These are phyloP conservation scores for Nemania abortiva DNA, from an alignment of 2,329 filamentous ascomycete genomes.

Conservation along the genomic window DNA sequence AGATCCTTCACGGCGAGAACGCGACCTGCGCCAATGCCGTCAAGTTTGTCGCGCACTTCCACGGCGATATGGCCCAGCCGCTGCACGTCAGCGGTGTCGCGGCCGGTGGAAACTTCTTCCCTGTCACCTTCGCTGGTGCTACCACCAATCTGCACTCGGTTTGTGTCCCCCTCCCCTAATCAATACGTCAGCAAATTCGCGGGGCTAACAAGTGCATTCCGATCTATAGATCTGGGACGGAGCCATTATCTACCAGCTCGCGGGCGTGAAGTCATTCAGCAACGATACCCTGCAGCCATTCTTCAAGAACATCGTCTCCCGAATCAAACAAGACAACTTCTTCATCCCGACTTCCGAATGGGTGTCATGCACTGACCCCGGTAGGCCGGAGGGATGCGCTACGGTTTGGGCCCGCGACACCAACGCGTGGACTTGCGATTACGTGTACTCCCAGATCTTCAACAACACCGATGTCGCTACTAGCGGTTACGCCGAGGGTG, in stretches of 20 bases:
- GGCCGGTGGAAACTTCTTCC: conserved; percentile 62
- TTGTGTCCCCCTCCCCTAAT: conserved; percentile 18
- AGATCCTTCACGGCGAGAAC: conserved; percentile 37
- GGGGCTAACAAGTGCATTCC: conserved; percentile 18
- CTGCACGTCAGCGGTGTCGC: conserved; percentile 57
- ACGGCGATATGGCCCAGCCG: conserved; percentile 61
- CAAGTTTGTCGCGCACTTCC: conserved; percentile 55
- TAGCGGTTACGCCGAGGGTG: conserved; percentile 41
- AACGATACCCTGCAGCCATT: conserved; percentile 42
- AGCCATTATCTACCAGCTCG: conserved; percentile 56
- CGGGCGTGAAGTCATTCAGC: conserved; percentile 36
- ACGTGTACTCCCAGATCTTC: conserved; percentile 42
- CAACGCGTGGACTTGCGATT: conserved; percentile 44
- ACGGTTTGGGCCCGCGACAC: conserved; percentile 42
- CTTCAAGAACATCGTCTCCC: conserved; percentile 37
- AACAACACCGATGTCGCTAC: conserved; percentile 43
- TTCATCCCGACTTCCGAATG: conserved; percentile 36
- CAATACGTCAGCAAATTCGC: background rate
- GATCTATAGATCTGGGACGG: conserved; percentile 59
- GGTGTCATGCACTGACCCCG: conserved; percentile 39
- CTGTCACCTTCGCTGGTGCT: conserved; percentile 58
- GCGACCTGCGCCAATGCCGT: conserved; percentile 47
- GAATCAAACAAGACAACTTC: conserved; percentile 39
- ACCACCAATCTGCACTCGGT: conserved; percentile 62
- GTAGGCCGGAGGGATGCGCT: conserved; percentile 32